phyloP scores from a whole-genome alignment of 148 eudicot genomes.

The Hydrangea macrophylla region DNA sequence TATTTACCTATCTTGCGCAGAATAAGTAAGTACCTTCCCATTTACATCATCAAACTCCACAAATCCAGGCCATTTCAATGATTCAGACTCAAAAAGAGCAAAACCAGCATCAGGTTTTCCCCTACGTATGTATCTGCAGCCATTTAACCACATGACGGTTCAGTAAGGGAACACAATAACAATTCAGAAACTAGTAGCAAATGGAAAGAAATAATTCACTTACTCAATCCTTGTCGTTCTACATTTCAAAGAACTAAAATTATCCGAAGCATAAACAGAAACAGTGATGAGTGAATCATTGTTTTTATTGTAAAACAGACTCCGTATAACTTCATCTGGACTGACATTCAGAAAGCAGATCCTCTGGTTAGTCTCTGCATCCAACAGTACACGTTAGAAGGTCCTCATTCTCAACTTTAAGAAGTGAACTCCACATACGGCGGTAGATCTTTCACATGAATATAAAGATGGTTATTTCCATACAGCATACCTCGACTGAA shows the following conservation, averaged over 20 bases:
- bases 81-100: conserved; percentile 82
- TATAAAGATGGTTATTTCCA: background rate
- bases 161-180: background rate
- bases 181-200: background rate
- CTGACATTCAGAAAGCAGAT: conserved; percentile 82
- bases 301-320: conserved; percentile 88
- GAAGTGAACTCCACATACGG: background rate
- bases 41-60: conserved; percentile 94
- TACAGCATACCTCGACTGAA: conserved; percentile 51
- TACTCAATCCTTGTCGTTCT: conserved; percentile 88
- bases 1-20: conserved; percentile 67
- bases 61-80: conserved; percentile 93
- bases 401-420: background rate
- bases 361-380: conserved; percentile 82
- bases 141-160: background rate
- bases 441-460: background rate
- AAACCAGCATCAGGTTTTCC: conserved; percentile 93
- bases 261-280: conserved; percentile 90
- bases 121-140: conserved; percentile 65
- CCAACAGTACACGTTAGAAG: background rate
- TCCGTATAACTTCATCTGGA: conserved; percentile 81
- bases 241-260: conserved; percentile 87
- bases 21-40: conserved; percentile 74
- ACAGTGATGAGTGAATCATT: conserved; percentile 90
- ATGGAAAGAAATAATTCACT: conserved; percentile 15